Percentiles rank a stretch among this genome's conserved stretches.
phyloP scores from a whole-genome alignment of 1,139 yeast species.

The Lodderomyces metapsilosis region DNA sequence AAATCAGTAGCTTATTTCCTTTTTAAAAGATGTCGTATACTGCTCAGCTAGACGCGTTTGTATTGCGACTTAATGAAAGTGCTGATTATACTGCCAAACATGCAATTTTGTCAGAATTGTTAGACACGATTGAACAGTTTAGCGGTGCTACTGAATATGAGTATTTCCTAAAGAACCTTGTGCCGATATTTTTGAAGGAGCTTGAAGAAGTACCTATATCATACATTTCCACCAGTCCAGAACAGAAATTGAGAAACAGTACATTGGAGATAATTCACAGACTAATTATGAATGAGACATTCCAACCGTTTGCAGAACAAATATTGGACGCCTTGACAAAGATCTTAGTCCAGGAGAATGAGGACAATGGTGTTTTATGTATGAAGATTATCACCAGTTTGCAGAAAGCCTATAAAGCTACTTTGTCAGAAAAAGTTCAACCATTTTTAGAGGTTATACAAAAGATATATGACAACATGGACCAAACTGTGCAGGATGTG shows the following conservation, averaged over 20 bases:
- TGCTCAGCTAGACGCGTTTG: slow-evolving; percentile 59
- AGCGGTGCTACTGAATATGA: slow-evolving; percentile 80
- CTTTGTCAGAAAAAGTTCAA: slow-evolving; percentile 68
- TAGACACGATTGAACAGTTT: slow-evolving; percentile 83
- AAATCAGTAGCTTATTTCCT: neutral
- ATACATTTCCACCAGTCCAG: slow-evolving; percentile 58
- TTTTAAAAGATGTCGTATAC: slow-evolving; percentile 39
- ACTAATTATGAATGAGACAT: slow-evolving; percentile 77
- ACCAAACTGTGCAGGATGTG: slow-evolving; percentile 66
- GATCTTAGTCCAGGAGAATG: slow-evolving; percentile 75
- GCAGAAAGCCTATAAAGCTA: slow-evolving; percentile 79
- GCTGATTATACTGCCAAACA: slow-evolving; percentile 60
- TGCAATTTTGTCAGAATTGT: slow-evolving; percentile 71
- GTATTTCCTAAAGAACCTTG: slow-evolving; percentile 56
- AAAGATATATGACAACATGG: slow-evolving; percentile 77
- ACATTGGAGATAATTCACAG: slow-evolving; percentile 80
- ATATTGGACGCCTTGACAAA: slow-evolving; percentile 62
- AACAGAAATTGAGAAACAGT: slow-evolving; percentile 72
- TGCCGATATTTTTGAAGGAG: slow-evolving; percentile 61
- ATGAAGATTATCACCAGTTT: slow-evolving; percentile 87
- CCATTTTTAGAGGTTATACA: slow-evolving; percentile 78
- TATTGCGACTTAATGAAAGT: slow-evolving; percentile 54
- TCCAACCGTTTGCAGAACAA: slow-evolving; percentile 66
- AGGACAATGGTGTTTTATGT: slow-evolving; percentile 91
- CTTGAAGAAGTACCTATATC: slow-evolving; percentile 73